Evolutionary conservation across 768 basidiomycete genomes (phyloP).

Genomic region (Pulveroboletus sp.): DNA sequence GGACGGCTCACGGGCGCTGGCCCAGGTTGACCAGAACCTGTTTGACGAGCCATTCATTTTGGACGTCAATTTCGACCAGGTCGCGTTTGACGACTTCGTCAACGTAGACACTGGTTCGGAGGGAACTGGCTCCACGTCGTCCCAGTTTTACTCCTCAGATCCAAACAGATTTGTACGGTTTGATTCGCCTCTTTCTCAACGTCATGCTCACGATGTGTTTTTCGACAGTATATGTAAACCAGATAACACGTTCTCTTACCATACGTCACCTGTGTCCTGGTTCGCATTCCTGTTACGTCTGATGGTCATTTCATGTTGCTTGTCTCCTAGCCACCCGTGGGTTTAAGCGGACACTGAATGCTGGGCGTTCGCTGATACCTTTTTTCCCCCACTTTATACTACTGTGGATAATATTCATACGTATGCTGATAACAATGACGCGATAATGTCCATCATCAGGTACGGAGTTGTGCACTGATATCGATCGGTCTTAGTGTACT

Average conservation of each 20-base stretch:
- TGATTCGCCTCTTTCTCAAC: not conserved
- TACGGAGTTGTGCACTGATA: not conserved
- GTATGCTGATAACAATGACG: not conserved
- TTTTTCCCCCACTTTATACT: not conserved
- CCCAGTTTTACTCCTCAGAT: constrained; percentile 30
- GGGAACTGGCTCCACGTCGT: constrained; percentile 25
- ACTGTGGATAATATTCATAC: not conserved
- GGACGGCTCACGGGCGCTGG: not conserved
- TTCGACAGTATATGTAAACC: constrained; percentile 23
- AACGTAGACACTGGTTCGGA: constrained; percentile 14
- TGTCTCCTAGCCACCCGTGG: not conserved
- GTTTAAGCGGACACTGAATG: constrained; percentile 8
- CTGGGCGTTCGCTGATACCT: constrained; percentile 7
- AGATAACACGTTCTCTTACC: not conserved
- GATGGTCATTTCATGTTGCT: not conserved
- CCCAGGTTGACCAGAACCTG: constrained; percentile 18
- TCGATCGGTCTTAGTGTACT: constrained; percentile 7
- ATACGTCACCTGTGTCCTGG: not conserved
- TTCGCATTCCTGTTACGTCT: not conserved
- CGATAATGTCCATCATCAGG: constrained; percentile 1
- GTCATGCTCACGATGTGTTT: constrained; percentile 7
- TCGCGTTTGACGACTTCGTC: constrained; percentile 25
- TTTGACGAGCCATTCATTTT: constrained; percentile 30
- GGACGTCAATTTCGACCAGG: constrained; percentile 28
- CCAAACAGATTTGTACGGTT: constrained; percentile 35